Evolutionary conservation across 176 grass and related monocot genomes (phyloP), one percentile per base, ranked within the genome.

Genomic region (Pontederia crassipes): DNA sequence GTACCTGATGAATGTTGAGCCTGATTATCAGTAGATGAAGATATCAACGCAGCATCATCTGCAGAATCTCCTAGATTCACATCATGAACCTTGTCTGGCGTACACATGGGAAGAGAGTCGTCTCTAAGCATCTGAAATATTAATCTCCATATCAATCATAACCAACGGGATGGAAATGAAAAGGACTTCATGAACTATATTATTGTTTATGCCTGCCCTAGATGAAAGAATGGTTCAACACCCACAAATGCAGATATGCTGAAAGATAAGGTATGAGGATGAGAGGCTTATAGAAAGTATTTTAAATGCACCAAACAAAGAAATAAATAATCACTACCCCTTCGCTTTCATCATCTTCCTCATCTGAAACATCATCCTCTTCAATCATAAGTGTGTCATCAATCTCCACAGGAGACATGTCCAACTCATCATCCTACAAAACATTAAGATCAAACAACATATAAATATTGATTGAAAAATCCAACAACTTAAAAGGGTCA

Each of bases 341-440:
- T 60, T 89, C 89, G 35, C 83, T 67, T 51, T 95, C 79, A 76
- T 81, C 82, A 71, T 89, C 89, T 52, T 95, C 89, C 62, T 95
- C 90, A 28, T 89, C 89, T 5, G 85, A 86, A 29, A 81, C 57
- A 75, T 89, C 90, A 70, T 87, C 85, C 2, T 89, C 90, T 24
- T 82, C 90, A 81, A 95, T 73, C 85, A 95, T 89, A 64, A 89
- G 59, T 73, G 67, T 57, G 55, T 86, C 80, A 75, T 83, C 86
- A 72, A 83, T 80, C 74, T 95, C 90, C 27, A 86, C 77, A 49
- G 82, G 90, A 86, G 82, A 89, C 24, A 61, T 67, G 35, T 86
- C 82, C 61, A 86, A 60, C 48, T 86, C 88, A 47, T 87, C 86
- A 28, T 95, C 89, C 82, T 95, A 64, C 57, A 56, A 18, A 27